Evolutionary conservation across 176 grass and related monocot genomes (phyloP).

Genomic region (Eragrostis nindensis): DNA sequence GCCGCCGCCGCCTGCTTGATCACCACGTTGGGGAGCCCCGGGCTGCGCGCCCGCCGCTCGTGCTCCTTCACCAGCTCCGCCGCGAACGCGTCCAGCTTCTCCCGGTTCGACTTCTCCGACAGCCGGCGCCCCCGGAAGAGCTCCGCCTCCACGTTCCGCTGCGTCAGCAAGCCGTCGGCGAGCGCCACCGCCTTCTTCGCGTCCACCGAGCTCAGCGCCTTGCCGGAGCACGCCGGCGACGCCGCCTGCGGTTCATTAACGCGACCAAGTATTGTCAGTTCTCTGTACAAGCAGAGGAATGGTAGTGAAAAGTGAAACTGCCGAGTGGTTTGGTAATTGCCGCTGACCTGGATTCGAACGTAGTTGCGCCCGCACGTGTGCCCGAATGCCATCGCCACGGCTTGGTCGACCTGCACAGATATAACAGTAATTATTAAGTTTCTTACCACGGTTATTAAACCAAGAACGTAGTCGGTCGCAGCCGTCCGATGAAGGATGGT

Average conservation of each 20-base stretch:
- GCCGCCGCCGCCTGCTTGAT: conserved; percentile 48
- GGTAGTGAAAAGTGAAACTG: too few relatives aligned
- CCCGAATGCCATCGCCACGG: conserved; percentile 74
- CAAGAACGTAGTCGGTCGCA: neutral
- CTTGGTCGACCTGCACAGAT: conserved; percentile 60
- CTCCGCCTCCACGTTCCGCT: conserved; percentile 70
- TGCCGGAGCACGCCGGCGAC: conserved; percentile 21
- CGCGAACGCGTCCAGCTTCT: conserved; percentile 74
- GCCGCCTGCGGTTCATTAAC: neutral
- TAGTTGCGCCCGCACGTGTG: conserved; percentile 65
- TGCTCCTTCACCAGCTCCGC: conserved; percentile 65
- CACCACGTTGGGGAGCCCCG: conserved; percentile 36
- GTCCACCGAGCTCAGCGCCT: conserved; percentile 22
- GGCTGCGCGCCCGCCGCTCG: conserved; percentile 33
- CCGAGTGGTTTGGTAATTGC: too few relatives aligned
- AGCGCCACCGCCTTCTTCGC: conserved; percentile 31
- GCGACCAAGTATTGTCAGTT: neutral
- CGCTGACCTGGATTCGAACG: conserved; percentile 66
- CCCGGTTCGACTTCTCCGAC: conserved; percentile 57
- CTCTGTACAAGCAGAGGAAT: too few relatives aligned
- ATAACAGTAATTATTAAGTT: neutral
- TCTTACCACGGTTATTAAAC: conserved; percentile 3
- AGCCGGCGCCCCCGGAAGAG: conserved; percentile 54
- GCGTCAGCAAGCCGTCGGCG: conserved; percentile 62
- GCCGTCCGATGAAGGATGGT: neutral